Evolutionary conservation across 495 filamentous ascomycete species (phyloP).

Genomic region (Xylaria scruposa): DNA sequence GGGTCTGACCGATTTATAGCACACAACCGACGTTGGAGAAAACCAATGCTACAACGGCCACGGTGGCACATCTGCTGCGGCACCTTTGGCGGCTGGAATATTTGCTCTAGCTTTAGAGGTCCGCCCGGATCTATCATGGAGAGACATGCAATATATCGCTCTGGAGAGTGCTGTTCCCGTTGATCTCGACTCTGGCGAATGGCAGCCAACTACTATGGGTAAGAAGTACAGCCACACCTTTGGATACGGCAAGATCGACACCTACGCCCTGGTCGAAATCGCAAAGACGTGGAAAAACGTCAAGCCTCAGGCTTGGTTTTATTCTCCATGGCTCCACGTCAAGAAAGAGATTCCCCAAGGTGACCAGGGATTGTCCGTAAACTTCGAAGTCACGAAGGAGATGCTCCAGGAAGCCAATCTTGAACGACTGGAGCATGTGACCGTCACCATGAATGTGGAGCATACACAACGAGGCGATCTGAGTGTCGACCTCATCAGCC

Average conservation of each 20-base stretch:
- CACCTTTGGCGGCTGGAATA: conserved; percentile 87
- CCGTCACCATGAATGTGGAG: conserved; percentile 94
- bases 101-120: conserved; percentile 90
- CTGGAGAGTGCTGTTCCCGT: conserved; percentile 84
- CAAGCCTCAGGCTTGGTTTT: conserved; percentile 97
- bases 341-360: conserved; percentile 88
- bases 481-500: conserved; percentile 90
- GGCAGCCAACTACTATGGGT: conserved; percentile 80
- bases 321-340: conserved; percentile 91
- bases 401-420: conserved; percentile 84
- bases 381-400: conserved; percentile 76
- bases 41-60: conserved; percentile 79
- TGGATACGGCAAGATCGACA: conserved; percentile 94
- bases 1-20: conserved; percentile 48
- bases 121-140: conserved; percentile 88
- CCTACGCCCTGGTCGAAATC: conserved; percentile 81
- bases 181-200: conserved; percentile 71
- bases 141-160: conserved; percentile 92
- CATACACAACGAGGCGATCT: conserved; percentile 88
- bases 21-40: conserved; percentile 92
- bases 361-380: conserved; percentile 75
- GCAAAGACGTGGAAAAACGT: conserved; percentile 86
- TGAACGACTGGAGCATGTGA: conserved; percentile 88
- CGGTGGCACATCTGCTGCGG: conserved; percentile 96
- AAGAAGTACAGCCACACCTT: conserved; percentile 90